Evolutionary conservation across 768 basidiomycete species (phyloP), one percentile per base, ranked within the genome.

Genomic region (Tephrocybe sp.): DNA sequence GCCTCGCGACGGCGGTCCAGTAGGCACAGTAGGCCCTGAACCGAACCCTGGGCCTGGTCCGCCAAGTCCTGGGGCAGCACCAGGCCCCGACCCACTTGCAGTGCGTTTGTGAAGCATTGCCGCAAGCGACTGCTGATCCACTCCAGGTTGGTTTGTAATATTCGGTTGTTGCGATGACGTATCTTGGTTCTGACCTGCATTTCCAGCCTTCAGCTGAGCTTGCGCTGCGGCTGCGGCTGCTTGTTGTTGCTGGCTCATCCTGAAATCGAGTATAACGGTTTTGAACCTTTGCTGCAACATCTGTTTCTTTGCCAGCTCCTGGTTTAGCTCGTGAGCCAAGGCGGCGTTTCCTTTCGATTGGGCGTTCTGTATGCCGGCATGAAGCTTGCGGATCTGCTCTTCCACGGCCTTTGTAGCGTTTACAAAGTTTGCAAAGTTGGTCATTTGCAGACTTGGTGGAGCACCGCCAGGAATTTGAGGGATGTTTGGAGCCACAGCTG

Each of bases 81-180:
- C n/a, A n/a, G 18, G n/a, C 4, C 47, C 33, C 9, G 55, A 49
- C 4, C 41, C 42, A 24, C 56, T 58, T 18, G 56, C 53, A 50
- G 58, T 46, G 32, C 51, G 59, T 23, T 50, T 65, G 39, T 69
- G 58, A 10, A 45, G 26, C 23, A 55, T 41, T 23, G 67, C 63
- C 3, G 60, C 23, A 37, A 65, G 15, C 25, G 57, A 46, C 26
- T 69, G 68, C 4, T 59, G 57, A 28, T 67, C 68, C 28, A 61
- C 17, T 17, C 53, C 50, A 17, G 33, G 46, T n/a, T 54, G 53
- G 25, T 17, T 20, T 12, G 53, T 40, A 3, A 41, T 40, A 14
- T 30, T 20, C 15, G 41, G 9, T 9, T 51, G 43, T 6, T 54
- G 41, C 3, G 33, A 14, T 17, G 34, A 9, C n/a, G 9, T 7